Conservation (phyloP, 2,329 filamentous ascomycete species). For the Lachnum nothofagi region DNA sequence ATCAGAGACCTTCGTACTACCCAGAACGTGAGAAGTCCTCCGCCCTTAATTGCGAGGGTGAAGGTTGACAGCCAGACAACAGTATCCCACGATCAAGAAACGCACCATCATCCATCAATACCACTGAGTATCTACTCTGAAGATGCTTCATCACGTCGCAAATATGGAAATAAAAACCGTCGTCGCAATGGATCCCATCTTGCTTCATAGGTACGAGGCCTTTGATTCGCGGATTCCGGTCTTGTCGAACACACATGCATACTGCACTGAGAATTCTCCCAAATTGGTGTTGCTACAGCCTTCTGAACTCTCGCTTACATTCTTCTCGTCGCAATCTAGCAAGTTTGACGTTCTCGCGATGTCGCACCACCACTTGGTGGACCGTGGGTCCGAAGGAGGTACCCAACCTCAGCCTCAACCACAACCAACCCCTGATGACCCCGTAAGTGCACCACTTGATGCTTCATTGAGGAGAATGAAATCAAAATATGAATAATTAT, state of each 20-base stretch:
- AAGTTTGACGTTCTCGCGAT: not conserved
- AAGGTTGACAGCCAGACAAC: not conserved
- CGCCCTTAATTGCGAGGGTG: not conserved
- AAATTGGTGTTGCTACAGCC: not conserved
- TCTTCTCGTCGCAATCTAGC: not conserved
- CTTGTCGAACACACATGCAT: not conserved
- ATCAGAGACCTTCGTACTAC: not conserved
- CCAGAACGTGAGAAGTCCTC: not conserved
- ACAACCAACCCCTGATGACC: not conserved
- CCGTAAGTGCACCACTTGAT: not conserved
- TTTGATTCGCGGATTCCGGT: not conserved
- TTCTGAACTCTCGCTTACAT: not conserved
- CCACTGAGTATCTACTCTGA: not conserved
- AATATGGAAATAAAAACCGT: not conserved
- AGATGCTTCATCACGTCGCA: not conserved
- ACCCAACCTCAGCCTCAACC: not conserved
- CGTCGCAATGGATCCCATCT: not conserved
- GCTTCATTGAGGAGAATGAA: not conserved
- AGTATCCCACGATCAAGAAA: not conserved
- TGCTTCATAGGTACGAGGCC: not conserved
- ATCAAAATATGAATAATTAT: not conserved
- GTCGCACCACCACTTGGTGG: not conserved
- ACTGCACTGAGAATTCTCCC: not conserved
- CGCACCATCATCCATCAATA: not conserved
- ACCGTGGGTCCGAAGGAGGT: not conserved